These are phyloP conservation scores for Botryotinia narcissicola DNA, from an alignment of 2,329 filamentous ascomycete species.

Conservation along the genomic window DNA sequence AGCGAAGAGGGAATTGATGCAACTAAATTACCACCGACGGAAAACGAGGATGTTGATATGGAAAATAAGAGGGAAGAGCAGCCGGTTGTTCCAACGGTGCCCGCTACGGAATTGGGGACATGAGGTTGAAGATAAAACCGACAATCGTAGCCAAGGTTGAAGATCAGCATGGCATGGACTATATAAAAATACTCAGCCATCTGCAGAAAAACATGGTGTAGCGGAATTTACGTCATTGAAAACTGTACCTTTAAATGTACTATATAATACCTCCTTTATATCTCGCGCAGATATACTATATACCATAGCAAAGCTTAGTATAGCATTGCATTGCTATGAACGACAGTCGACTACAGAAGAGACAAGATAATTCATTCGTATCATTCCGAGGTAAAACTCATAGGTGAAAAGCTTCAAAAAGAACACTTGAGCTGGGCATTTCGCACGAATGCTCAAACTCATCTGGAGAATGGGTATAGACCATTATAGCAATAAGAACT, in stretches of 20 bases:
- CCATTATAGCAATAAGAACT: neutral
- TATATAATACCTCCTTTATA: constrained; percentile 12
- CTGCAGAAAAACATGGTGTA: neutral
- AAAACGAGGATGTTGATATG: constrained; percentile 11
- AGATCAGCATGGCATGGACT: neutral
- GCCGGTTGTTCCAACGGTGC: neutral
- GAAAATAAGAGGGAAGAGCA: constrained; percentile 7
- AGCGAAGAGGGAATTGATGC: neutral
- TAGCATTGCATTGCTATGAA: neutral
- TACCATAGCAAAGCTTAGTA: neutral
- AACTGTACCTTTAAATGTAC: constrained; percentile 10
- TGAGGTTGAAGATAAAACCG: neutral
- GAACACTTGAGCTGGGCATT: neutral
- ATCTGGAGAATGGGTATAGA: constrained; percentile 61
- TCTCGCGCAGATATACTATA: neutral
- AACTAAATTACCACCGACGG: constrained; percentile 21
- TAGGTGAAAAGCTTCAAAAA: neutral
- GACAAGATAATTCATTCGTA: neutral
- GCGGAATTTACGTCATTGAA: constrained; percentile 24
- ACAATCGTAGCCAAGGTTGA: neutral
- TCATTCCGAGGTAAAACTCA: neutral
- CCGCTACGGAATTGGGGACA: neutral
- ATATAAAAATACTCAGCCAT: neutral
- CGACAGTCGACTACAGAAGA: neutral
- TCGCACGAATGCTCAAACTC: constrained; percentile 43